Evolutionary conservation across 495 filamentous ascomycete genomes (phyloP), one percentile per base, ranked within the genome.

Genomic region (Penicillium robsamsonii): DNA sequence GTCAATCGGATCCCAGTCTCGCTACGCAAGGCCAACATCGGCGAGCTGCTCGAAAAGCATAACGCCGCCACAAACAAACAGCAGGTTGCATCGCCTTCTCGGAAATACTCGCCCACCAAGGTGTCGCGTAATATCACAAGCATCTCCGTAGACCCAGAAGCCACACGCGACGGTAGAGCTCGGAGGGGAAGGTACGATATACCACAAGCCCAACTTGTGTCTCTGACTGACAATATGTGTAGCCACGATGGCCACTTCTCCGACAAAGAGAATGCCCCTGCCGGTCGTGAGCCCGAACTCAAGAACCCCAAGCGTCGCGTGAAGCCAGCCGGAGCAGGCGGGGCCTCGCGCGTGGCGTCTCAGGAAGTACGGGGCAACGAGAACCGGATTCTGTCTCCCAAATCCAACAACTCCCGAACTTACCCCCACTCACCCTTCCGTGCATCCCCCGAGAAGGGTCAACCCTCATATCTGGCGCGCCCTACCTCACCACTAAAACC

Each of bases 1-100:
- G 81, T 99, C 71, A 96, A 97, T 66, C 89, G 94, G 44, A 92
- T 99, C 44, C 94, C 94, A 8, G 78, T 83, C 38, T 83, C 85
- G 13, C 72, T 96, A 55, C 87, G 94, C 52, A 88, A 86, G 63
- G 81, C 81, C 30, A 96, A 82, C 43, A 92, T 99, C 83, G 87
- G 86, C 50, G 92, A 96, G 29, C 77, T 97, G 6, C 64, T 92
- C 17, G 77, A 83, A 29, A 84, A 84, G 56, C 70, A 85, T 61
- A 75, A 68, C 54, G 57, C 67, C 30, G 57, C 70, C 22, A 59
- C 61, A 49, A 54, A 66, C 50, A 60, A 67, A 43, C 58, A 67
- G 46, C 63, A 70, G 56, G 58, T 44, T 1, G 58, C 66, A 40
- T 68, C 51, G 58, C 69, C 52, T 51, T 66, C 48, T 55, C 61